Percentiles rank a stretch among this genome's conserved stretches.
These are phyloP conservation scores for Orbilia oligospora DNA, from an alignment of 2,329 filamentous ascomycete species.

Conservation along the genomic window DNA sequence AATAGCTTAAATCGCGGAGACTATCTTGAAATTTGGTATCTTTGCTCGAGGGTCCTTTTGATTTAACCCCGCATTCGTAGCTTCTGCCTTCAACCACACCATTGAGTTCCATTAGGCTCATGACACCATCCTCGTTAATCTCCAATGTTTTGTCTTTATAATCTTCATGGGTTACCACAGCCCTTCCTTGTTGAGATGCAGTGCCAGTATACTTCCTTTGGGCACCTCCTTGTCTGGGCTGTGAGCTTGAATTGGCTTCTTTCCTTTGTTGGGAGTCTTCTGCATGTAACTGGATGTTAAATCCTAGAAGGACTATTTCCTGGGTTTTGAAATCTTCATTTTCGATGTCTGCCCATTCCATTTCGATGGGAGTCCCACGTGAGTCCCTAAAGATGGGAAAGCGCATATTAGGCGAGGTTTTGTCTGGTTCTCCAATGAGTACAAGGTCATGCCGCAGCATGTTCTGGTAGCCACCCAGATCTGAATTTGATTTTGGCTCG, in stretches of 20 bases:
- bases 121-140: not conserved
- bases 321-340: slow-evolving; percentile 23
- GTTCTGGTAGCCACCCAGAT: not conserved
- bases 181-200: not conserved
- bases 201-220: not conserved
- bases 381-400: slow-evolving; percentile 15
- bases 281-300: not conserved
- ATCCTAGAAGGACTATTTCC: slow-evolving; percentile 28
- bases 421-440: not conserved
- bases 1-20: not conserved
- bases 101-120: not conserved
- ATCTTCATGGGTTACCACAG: not conserved
- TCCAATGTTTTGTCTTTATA: not conserved
- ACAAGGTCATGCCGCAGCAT: slow-evolving; percentile 16
- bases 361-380: not conserved
- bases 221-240: not conserved
- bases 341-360: slow-evolving; percentile 35
- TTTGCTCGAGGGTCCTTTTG: not conserved
- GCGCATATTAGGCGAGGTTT: slow-evolving; percentile 22
- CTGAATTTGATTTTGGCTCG: not conserved
- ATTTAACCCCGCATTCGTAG: not conserved
- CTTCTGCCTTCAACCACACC: not conserved
- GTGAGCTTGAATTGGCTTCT: not conserved
- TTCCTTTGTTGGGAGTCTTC: not conserved
- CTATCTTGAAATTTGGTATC: not conserved